Base-by-base conservation (phyloP, 345 rosid species). In the Eucalyptus marginata region DNA sequence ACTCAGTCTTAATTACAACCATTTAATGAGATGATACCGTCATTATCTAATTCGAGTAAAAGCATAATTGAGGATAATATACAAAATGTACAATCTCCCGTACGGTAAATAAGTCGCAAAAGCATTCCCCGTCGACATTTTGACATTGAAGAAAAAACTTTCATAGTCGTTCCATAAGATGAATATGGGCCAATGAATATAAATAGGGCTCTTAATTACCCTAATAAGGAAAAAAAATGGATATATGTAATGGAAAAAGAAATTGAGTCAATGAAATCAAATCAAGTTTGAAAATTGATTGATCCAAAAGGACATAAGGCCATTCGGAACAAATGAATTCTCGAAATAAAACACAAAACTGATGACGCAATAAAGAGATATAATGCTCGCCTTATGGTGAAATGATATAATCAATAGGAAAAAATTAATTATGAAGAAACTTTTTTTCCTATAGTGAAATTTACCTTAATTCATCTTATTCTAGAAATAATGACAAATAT, bases 61-160 rank as follows among this genome's bases (percentile, higher is more conserved):
- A 18, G 24, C 4, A 52, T 52, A 52, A 52, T 52, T 0, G 24
- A 18, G 56, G 1, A 52, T 18, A 7, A 52, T 52, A 2, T 52
- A 52, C 24, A 52, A 52, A 52, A 4, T 52, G 4, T 52, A 52
- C 9, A 52, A 52, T 52, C 1, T 7, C 24, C 0, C 20, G 1
- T 52, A 52, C 0, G 0, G 1, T 1, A 2, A 52, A 0, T 1
- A 52, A 52, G 4, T 52, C 4, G 4, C 56, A 52, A 18, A 52
- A 52, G 2, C 4, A 52, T 52, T 52, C 24, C 4, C 1, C 0
- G 1, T 52, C 2, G 0, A 18, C 3, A 2, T 52, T 52, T 52
- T 52, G 24, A 52, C 56, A 7, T 52, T 52, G 2, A 52, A 52
- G 1, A 0, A 0, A 52, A 18, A 52, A 52, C 4, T 52, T 51